Evolutionary conservation across 2,329 filamentous ascomycete genomes (phyloP).

Genomic region (Cordyceps javanica): DNA sequence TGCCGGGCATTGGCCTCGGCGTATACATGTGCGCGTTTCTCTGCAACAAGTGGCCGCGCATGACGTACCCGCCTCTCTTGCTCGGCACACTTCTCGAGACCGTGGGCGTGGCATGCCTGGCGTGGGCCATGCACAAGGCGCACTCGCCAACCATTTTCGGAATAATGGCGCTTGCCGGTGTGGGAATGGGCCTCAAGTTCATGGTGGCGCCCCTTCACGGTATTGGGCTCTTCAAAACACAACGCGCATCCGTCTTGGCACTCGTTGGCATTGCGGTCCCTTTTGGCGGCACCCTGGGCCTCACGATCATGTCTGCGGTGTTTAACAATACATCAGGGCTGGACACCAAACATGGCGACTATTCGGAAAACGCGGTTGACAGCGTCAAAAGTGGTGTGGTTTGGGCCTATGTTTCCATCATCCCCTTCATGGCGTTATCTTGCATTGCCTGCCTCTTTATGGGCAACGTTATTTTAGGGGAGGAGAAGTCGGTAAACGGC

Average conservation of each 20-base stretch:
- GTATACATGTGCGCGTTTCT: slow-evolving; percentile 51
- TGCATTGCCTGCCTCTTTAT: slow-evolving; percentile 23
- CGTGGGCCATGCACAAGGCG: slow-evolving; percentile 47
- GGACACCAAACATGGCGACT: slow-evolving; percentile 19
- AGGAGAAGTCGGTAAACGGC: slow-evolving; percentile 2
- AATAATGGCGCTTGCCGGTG: slow-evolving; percentile 60
- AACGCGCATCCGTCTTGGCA: slow-evolving; percentile 53
- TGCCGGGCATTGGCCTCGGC: slow-evolving; percentile 35
- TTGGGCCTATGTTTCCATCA: slow-evolving; percentile 57
- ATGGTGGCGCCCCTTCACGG: slow-evolving; percentile 60
- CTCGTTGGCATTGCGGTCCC: slow-evolving; percentile 54
- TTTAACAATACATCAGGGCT: slow-evolving; percentile 53
- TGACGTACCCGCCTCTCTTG: slow-evolving; percentile 55
- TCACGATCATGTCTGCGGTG: slow-evolving; percentile 63
- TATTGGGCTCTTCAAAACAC: slow-evolving; percentile 52
- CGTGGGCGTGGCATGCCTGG: slow-evolving; percentile 51
- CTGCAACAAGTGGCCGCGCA: slow-evolving; percentile 55
- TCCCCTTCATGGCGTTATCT: slow-evolving; percentile 47
- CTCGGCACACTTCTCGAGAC: slow-evolving; percentile 51
- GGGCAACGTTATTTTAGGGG: slow-evolving; percentile 27
- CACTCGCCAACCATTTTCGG: slow-evolving; percentile 49
- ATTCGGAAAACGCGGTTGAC: slow-evolving; percentile 20
- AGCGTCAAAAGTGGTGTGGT: slow-evolving; percentile 31
- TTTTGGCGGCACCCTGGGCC: slow-evolving; percentile 57
- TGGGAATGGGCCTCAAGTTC: slow-evolving; percentile 57